Conservation (phyloP, 2,329 filamentous ascomycete species). For the Talaromyces sp. region DNA sequence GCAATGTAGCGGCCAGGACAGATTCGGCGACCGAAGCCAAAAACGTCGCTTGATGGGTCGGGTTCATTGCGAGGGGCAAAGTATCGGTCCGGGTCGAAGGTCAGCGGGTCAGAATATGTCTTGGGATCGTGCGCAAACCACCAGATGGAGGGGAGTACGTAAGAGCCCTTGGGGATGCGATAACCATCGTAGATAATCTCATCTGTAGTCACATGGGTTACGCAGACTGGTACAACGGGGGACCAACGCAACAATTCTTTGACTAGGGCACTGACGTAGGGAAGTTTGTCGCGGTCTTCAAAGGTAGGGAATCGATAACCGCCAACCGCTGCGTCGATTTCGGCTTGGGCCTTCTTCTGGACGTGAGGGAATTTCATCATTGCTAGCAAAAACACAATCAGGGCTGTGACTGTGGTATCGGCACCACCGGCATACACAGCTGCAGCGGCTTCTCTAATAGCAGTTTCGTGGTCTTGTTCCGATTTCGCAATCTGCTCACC, state of each 20-base stretch:
- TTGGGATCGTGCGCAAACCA: slow-evolving; percentile 39
- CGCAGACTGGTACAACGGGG: slow-evolving; percentile 22
- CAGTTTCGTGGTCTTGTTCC: slow-evolving; percentile 29
- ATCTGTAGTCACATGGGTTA: slow-evolving; percentile 22
- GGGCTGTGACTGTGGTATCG: slow-evolving; percentile 44
- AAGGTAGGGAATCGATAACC: slow-evolving; percentile 29
- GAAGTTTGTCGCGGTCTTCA: slow-evolving; percentile 32
- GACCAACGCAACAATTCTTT: slow-evolving; percentile 30
- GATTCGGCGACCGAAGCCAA: slow-evolving; percentile 42
- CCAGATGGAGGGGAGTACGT: slow-evolving; percentile 32
- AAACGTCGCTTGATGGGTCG: slow-evolving; percentile 32
- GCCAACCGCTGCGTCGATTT: slow-evolving; percentile 33
- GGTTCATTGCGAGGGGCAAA: slow-evolving; percentile 33
- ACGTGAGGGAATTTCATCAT: slow-evolving; percentile 51
- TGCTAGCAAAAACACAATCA: slow-evolving; percentile 48
- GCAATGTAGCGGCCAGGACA: slow-evolving; percentile 43
- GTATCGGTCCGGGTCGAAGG: slow-evolving; percentile 46
- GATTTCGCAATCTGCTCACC: slow-evolving; percentile 29
- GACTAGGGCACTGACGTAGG: slow-evolving; percentile 29
- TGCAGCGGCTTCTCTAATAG: slow-evolving; percentile 42
- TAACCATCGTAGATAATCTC: slow-evolving; percentile 20
- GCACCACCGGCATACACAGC: slow-evolving; percentile 43
- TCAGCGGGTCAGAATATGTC: slow-evolving; percentile 33
- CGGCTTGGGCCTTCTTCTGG: slow-evolving; percentile 48
- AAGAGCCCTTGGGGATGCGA: slow-evolving; percentile 28